These are phyloP conservation scores for Castanea crenata DNA, from an alignment of 306 rosid species.

Conservation along the genomic window DNA sequence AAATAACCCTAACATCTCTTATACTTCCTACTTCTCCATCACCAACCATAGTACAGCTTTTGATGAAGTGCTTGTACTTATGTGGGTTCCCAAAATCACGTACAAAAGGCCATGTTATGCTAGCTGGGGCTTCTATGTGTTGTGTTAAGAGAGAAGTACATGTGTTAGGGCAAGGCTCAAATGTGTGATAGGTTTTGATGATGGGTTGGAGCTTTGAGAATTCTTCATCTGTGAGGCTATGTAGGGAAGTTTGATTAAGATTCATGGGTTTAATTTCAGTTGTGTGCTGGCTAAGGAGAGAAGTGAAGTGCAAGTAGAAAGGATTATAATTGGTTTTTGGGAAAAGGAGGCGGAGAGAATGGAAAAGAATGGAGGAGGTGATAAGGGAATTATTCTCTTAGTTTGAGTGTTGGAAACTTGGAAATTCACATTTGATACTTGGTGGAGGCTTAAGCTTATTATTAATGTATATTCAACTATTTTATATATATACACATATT, in stretches of 20 bases:
- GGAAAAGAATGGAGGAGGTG: neutral
- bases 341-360: neutral
- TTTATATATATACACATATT: no score
- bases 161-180: conserved; percentile 40
- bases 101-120: conserved; percentile 51
- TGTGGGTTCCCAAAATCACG: conserved; percentile 76
- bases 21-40: conserved; percentile 79
- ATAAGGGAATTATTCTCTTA: neutral
- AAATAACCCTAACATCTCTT: conserved; percentile 73
- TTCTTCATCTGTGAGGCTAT: conserved; percentile 59
- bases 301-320: no score
- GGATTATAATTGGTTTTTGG: no score
- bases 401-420: neutral
- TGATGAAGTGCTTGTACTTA: conserved; percentile 83
- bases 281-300: no score
- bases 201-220: conserved; percentile 38
- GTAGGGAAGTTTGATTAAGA: conserved; percentile 4
- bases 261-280: neutral
- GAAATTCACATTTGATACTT: neutral
- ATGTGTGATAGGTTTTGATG: conserved; percentile 56
- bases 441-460: neutral
- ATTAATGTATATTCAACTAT: neutral
- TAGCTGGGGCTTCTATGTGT: conserved; percentile 58
- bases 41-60: conserved; percentile 66
- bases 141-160: conserved; percentile 67